These are phyloP conservation scores for Oryza punctata DNA, from an alignment of 176 grass and related monocot genomes.

Conservation along the genomic window DNA sequence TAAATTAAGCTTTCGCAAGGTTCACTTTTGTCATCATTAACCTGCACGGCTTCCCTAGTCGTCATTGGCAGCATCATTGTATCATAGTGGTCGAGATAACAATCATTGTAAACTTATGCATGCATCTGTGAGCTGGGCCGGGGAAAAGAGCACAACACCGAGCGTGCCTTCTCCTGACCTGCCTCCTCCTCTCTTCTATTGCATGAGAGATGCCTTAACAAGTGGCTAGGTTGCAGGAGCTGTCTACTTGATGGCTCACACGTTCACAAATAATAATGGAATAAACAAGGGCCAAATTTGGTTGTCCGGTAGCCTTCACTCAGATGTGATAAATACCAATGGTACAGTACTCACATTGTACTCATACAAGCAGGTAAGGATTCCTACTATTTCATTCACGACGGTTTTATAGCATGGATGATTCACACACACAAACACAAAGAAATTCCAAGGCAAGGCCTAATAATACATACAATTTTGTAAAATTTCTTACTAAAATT, in stretches of 20 bases:
- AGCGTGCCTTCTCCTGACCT: neutral
- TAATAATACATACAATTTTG: neutral
- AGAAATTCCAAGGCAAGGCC: neutral
- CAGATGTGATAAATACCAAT: neutral
- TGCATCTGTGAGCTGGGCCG: neutral
- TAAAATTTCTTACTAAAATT: neutral
- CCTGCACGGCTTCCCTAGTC: slow-evolving; percentile 20
- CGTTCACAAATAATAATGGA: neutral
- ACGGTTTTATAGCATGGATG: neutral
- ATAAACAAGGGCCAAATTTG: neutral
- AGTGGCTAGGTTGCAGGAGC: neutral
- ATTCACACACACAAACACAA: neutral
- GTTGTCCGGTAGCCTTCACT: slow-evolving; percentile 5
- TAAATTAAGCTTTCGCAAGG: slow-evolving; percentile 34
- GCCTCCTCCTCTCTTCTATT: neutral
- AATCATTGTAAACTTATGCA: slow-evolving; percentile 30
- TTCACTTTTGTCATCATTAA: slow-evolving; percentile 32
- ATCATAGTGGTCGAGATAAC: neutral
- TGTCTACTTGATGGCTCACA: neutral
- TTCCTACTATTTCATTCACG: neutral
- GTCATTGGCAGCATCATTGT: slow-evolving; percentile 40
- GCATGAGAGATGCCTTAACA: slow-evolving; percentile 14
- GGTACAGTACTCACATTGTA: neutral
- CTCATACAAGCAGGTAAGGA: neutral
- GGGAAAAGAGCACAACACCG: neutral